Evolutionary conservation across 208 protist genomes (phyloP).

Genomic region (Crithidia brevicula): DNA sequence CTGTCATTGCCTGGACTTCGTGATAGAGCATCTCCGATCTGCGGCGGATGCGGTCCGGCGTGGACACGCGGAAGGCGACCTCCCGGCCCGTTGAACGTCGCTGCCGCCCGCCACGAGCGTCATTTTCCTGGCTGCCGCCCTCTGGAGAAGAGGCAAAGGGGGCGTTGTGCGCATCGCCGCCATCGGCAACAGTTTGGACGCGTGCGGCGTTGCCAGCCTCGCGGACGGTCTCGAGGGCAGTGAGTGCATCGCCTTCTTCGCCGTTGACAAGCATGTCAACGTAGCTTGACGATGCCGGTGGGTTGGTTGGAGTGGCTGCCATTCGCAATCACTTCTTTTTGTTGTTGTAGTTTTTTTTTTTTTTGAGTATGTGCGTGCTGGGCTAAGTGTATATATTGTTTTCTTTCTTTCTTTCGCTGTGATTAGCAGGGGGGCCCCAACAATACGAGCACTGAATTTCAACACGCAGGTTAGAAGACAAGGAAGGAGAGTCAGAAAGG

Average conservation of each 20-base stretch:
- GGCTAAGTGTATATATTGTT: no score
- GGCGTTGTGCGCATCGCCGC: not conserved
- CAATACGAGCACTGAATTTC: no score
- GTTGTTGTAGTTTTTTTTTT: no score
- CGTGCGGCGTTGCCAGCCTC: slow-evolving; percentile 3
- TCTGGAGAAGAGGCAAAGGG: not conserved
- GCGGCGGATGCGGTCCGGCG: slow-evolving; percentile 67
- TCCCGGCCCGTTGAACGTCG: not conserved
- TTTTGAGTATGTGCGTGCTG: no score
- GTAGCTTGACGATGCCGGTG: slow-evolving; percentile 3
- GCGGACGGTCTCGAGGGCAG: slow-evolving; percentile 31
- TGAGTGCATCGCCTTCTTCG: slow-evolving; percentile 7
- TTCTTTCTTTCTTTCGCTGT: no score
- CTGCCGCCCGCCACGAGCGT: not conserved
- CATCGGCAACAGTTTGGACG: not conserved
- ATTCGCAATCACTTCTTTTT: no score
- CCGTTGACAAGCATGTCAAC: slow-evolving; percentile 30
- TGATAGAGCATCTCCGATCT: slow-evolving; percentile 52
- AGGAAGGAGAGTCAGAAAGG: no score
- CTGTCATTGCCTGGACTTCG: slow-evolving; percentile 69
- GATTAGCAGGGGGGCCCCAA: no score
- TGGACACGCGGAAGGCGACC: slow-evolving; percentile 32
- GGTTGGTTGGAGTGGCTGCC: slow-evolving; percentile 1
- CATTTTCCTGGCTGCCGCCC: not conserved
- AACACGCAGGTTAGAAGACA: no score